Base-by-base conservation (phyloP, 2,329 filamentous ascomycete species). In the Chaetomium sp. region DNA sequence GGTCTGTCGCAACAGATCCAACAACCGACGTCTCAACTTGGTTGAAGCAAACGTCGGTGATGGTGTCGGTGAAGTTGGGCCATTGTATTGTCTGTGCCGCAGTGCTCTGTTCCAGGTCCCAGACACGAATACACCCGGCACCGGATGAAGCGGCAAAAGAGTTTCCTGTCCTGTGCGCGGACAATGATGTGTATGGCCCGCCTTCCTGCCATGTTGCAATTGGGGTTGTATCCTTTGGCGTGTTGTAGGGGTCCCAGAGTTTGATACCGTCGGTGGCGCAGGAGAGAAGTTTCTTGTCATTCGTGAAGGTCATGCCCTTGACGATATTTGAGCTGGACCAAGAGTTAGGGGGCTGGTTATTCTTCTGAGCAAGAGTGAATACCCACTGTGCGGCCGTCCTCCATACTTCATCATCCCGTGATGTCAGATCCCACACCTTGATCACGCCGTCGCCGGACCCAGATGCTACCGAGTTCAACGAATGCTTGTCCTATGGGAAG, bases 21-120 rank as follows among this genome's bases (percentile, higher is more conserved):
- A 99, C 76, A 44, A 99, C 83, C 0, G 89, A 95, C 0, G 92
- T 96, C 75, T 99, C 94, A 40, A 89, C 88, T 68, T 95, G 87
- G 74, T 97, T 99, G 76, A 97, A 95, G 43, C 88, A 81, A 56
- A 96, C 81, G 10, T 87, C 81, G 44, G 84, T 95, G 71, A 97
- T 94, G 4, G 94, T 97, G 71, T 96, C 94, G 56, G 89, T 86
- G 8, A 86, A 84, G 5, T 88, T 94, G 4, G 92, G 92, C 90
- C 91, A 96, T 59, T 84, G 80, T 11, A 96, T 79, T 32, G 88
- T 86, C 70, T 96, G 89, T 5, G 88, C 86, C 0, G 91, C 88
- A 0, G 88, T 85, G 34, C 87, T 89, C 55, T 89, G 86, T 44
- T 89, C 61, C 27, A 65, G 82, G 52, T 89, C 86, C 46, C 94